Base-by-base conservation (phyloP, 257 asterid genomes). In the Scutellaria barbata region DNA sequence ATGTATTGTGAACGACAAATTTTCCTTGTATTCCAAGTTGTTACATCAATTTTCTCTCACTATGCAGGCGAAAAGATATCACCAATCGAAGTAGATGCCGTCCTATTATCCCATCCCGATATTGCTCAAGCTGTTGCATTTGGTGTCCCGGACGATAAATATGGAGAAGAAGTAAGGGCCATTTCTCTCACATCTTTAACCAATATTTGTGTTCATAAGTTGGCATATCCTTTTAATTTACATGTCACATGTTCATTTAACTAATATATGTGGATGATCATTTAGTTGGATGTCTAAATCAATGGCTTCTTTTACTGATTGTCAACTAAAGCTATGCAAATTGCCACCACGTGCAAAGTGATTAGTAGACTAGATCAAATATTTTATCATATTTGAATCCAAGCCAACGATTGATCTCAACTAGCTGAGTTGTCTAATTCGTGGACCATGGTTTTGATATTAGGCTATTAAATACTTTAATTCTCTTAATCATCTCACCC, bases 131-230 rank as follows among this genome's bases (percentile, higher is more conserved):
- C 91, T 13, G 98, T 95, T 58, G 93, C 98, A 35, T 95, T 95
- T 55, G 99, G 97, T 53, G 95, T 92, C 57, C 98, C 99, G 0
- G 99, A 95, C 70, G 98, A 92, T 61, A 95, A 95, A 80, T 95
- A 92, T 77, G 98, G 99, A 11, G 99, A 95, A 83, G 99, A 95
- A 86, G 98, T 95, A 82, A 79, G 77, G 43, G 20, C 37, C 25
- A 12, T 52, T 68, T 30, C 43, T 30, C 35, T 30, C 59, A 10
- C 47, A 63, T 66, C 58, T 30, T 7, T 30, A 30, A 2, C 5
- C 35, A 30, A 30, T 25, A 30, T 30, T 30, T 30, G 2, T 2
- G 35, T 30, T 30, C 35, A 30, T 30, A 2, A 4, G 35, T 30
- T 4, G 5, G 18, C 69, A 20, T 35, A 20, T 16, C 16, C 53